Evolutionary conservation across 106 monocot genomes (phyloP).

Genomic region (Acorus gramineus): DNA sequence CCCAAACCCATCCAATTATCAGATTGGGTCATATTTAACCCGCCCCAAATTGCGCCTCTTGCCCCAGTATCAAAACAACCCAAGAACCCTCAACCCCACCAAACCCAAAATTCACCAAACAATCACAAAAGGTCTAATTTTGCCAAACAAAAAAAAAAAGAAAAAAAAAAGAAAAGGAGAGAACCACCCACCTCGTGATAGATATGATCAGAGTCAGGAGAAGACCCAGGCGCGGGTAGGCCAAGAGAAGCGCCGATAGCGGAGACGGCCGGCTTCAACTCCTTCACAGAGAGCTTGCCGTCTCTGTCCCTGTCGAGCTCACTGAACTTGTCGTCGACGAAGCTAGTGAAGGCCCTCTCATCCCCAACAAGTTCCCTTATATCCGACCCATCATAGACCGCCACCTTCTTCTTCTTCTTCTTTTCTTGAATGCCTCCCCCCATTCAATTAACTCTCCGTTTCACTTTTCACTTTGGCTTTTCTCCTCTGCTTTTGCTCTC

Average conservation of each 20-base stretch:
- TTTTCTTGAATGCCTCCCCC: not conserved
- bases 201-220: slow-evolving; percentile 63
- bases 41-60: too few relatives aligned
- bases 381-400: slow-evolving; percentile 58
- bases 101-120: too few relatives aligned
- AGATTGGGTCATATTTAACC: too few relatives aligned
- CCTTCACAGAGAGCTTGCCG: slow-evolving; percentile 65
- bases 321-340: slow-evolving; percentile 74
- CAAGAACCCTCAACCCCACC: too few relatives aligned
- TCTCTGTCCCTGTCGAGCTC: slow-evolving; percentile 70
- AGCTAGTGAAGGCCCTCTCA: slow-evolving; percentile 57
- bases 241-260: slow-evolving; percentile 89
- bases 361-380: slow-evolving; percentile 67
- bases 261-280: slow-evolving; percentile 80
- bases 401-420: slow-evolving; percentile 28
- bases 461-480: too few relatives aligned
- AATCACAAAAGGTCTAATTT: too few relatives aligned
- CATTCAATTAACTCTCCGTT: too few relatives aligned
- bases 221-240: slow-evolving; percentile 51
- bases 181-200: slow-evolving; percentile 70
- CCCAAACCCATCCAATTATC: too few relatives aligned
- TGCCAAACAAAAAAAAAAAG: not conserved
- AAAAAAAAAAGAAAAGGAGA: not conserved
- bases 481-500: too few relatives aligned
- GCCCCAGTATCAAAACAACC: too few relatives aligned